These are phyloP conservation scores for Podosphaera leucotricha DNA, from an alignment of 2,329 filamentous ascomycete genomes.

Conservation along the genomic window DNA sequence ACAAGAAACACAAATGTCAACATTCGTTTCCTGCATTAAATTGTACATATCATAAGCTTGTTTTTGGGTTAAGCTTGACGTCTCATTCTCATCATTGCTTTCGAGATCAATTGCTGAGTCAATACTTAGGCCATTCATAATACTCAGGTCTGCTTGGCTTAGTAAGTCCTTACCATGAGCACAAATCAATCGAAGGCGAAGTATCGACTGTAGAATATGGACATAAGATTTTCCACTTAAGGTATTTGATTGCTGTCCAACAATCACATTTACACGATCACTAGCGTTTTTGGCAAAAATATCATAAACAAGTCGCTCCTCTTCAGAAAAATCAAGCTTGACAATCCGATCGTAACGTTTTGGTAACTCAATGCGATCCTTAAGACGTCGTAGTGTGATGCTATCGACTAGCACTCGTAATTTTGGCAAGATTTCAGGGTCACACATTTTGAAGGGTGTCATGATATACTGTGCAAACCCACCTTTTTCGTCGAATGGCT, in stretches of 20 bases:
- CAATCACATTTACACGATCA: conserved; percentile 56
- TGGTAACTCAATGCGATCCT: conserved; percentile 73
- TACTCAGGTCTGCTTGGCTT: conserved; percentile 56
- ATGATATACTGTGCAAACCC: conserved; percentile 64
- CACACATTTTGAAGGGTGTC: conserved; percentile 64
- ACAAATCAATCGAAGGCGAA: conserved; percentile 71
- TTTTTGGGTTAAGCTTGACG: conserved; percentile 34
- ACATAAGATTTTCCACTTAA: conserved; percentile 77
- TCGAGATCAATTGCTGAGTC: conserved; percentile 78
- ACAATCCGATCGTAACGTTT: conserved; percentile 49
- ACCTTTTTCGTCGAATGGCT: conserved; percentile 58
- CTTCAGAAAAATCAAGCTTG: conserved; percentile 47
- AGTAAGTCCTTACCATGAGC: conserved; percentile 86
- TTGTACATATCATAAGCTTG: conserved; percentile 72
- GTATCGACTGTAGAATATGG: conserved; percentile 76
- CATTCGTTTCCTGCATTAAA: conserved; percentile 61
- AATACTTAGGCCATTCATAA: conserved; percentile 58
- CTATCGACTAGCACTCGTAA: conserved; percentile 77
- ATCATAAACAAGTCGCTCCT: conserved; percentile 60
- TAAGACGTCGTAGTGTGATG: conserved; percentile 76
- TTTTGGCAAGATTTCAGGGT: conserved; percentile 63
- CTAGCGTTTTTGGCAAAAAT: conserved; percentile 64
- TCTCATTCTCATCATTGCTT: conserved; percentile 35
- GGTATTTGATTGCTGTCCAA: conserved; percentile 35
- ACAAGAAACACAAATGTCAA: conserved; percentile 51